phyloP scores from a whole-genome alignment of 2,329 filamentous ascomycete genomes.

The Neopestalotiopsis sp. region DNA sequence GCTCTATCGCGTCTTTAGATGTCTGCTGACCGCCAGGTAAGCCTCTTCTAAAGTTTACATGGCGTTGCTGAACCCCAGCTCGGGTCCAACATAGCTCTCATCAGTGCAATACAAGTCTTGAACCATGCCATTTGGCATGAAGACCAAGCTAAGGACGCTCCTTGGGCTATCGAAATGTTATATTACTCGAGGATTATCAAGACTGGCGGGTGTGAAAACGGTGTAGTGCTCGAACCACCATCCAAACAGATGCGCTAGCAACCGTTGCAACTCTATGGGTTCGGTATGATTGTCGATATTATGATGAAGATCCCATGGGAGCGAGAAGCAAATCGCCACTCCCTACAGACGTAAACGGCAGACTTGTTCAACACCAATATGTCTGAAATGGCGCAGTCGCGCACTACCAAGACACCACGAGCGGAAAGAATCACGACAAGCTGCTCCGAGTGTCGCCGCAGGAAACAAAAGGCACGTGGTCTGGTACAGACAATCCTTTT shows the following conservation, averaged over 20 bases:
- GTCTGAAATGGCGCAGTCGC: constrained; percentile 1
- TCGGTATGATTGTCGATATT: neutral
- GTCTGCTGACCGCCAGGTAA: neutral
- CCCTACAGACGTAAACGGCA: neutral
- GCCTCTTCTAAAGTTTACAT: neutral
- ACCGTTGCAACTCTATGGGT: neutral
- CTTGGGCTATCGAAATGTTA: neutral
- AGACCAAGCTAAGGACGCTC: neutral
- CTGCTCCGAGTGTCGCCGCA: constrained; percentile 13
- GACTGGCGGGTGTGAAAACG: neutral
- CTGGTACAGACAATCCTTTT: neutral
- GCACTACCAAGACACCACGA: neutral
- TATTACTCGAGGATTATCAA: neutral
- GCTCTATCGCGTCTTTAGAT: neutral
- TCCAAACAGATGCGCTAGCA: neutral
- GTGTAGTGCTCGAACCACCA: neutral
- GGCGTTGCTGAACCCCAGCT: neutral
- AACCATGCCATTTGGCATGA: neutral
- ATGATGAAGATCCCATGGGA: neutral
- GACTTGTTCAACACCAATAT: neutral
- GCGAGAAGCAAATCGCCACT: neutral
- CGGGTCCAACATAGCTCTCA: neutral
- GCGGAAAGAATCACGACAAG: constrained; percentile 7
- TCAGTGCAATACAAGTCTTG: constrained; percentile 2
- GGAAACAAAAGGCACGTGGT: constrained; percentile 13